These are phyloP conservation scores for Aspergillus vadensis DNA, from an alignment of 2,329 filamentous ascomycete genomes.

Conservation along the genomic window DNA sequence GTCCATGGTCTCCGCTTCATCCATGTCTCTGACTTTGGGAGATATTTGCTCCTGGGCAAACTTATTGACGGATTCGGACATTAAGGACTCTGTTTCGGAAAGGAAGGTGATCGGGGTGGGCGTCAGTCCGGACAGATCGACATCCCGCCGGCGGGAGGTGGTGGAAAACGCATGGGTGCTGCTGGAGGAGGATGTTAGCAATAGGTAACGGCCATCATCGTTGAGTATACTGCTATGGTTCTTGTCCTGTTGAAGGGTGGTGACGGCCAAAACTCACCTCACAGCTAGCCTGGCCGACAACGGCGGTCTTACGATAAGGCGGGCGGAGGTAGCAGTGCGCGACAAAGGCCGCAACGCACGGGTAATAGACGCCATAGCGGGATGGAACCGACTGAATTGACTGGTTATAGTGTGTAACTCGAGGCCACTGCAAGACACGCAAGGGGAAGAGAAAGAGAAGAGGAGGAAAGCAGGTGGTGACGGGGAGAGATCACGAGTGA, in stretches of 20 bases:
- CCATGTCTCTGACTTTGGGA: conserved; percentile 94
- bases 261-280: conserved; percentile 34
- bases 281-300: conserved; percentile 43
- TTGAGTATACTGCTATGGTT: background rate
- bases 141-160: conserved; percentile 57
- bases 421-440: background rate
- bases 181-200: background rate
- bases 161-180: conserved; percentile 61
- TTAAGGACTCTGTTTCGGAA: conserved; percentile 84
- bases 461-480: conserved; percentile 49
- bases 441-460: background rate
- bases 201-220: too few species aligned
- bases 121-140: conserved; percentile 72
- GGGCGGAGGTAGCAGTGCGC: conserved; percentile 41
- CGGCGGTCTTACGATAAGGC: conserved; percentile 42
- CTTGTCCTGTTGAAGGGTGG: background rate
- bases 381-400: background rate
- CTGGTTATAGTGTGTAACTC: background rate
- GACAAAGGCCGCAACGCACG: conserved; percentile 51
- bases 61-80: conserved; percentile 86
- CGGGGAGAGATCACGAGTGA: background rate
- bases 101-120: conserved; percentile 93
- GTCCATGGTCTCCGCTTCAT: conserved; percentile 95
- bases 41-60: conserved; percentile 87
- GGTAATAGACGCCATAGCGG: conserved; percentile 52